Percentiles rank a stretch among this genome's conserved stretches.
Conservation (phyloP, 139 green algal genomes). For the Micractinium conductrix region DNA sequence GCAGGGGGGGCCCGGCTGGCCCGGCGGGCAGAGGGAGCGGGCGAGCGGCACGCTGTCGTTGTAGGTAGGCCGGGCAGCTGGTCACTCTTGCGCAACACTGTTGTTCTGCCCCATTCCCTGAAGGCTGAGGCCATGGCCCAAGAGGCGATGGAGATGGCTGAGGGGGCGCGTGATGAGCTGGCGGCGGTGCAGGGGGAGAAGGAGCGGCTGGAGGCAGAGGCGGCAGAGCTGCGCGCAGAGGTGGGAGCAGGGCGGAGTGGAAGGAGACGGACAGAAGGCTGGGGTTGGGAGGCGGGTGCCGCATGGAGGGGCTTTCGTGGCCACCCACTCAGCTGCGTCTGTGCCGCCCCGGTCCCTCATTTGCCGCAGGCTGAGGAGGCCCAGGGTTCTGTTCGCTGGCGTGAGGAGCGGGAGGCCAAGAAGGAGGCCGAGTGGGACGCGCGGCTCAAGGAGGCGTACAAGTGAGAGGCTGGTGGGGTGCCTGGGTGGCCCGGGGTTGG, state of each 20-base stretch:
- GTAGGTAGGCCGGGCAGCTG: too few relatives aligned
- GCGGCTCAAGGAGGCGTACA: slow-evolving; percentile 33
- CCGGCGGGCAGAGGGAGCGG: too few relatives aligned
- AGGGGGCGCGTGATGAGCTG: slow-evolving; percentile 28
- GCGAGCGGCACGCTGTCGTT: too few relatives aligned
- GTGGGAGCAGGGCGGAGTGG: slow-evolving; percentile 3
- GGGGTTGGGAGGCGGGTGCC: too few relatives aligned
- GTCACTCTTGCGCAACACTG: too few relatives aligned
- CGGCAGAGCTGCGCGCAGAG: not conserved
- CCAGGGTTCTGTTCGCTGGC: slow-evolving; percentile 6
- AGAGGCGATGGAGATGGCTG: slow-evolving; percentile 43
- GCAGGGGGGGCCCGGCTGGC: too few relatives aligned
- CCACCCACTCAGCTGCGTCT: too few relatives aligned
- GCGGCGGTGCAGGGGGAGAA: not conserved
- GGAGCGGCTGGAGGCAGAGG: slow-evolving; percentile 11
- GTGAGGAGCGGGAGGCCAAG: slow-evolving; percentile 42
- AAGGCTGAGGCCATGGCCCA: slow-evolving; percentile 36
- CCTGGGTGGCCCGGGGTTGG: not conserved
- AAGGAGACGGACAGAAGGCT: too few relatives aligned
- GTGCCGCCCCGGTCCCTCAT: too few relatives aligned
- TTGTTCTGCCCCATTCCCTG: too few relatives aligned
- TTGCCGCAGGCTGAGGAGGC: not conserved
- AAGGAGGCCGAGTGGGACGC: slow-evolving; percentile 43
- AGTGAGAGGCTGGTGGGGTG: not conserved
- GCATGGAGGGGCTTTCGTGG: too few relatives aligned